These are phyloP conservation scores for Kurtzmaniella fragi DNA, from an alignment of 805 yeast species.

Conservation along the genomic window DNA sequence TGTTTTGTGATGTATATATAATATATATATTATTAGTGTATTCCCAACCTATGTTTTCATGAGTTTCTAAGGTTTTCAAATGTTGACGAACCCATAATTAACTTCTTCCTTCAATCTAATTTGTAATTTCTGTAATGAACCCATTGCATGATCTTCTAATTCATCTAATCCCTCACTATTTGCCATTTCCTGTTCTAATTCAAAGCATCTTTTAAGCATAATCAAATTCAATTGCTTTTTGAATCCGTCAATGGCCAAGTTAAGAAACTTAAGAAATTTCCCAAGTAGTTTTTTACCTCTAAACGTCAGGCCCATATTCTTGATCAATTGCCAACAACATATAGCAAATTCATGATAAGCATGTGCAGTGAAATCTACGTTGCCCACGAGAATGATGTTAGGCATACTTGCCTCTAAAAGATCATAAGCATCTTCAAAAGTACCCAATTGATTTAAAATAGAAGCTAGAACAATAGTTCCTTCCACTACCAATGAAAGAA, in stretches of 20 bases:
- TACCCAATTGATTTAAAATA: constrained; percentile 37
- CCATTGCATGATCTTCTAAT: constrained; percentile 24
- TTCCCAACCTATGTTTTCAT: neutral
- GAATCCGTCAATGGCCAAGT: constrained; percentile 41
- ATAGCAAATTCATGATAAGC: constrained; percentile 28
- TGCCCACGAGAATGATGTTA: constrained; percentile 34
- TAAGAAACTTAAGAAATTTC: constrained; percentile 32
- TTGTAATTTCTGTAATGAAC: constrained; percentile 22
- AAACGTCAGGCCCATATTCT: neutral
- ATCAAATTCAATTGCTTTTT: constrained; percentile 31
- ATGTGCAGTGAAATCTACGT: constrained; percentile 31
- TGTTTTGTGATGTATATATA: neutral
- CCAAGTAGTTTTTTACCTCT: constrained; percentile 17
- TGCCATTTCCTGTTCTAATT: constrained; percentile 35
- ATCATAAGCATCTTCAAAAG: constrained; percentile 38
- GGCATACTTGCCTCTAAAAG: constrained; percentile 43
- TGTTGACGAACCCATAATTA: constrained; percentile 13
- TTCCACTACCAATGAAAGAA: constrained; percentile 40
- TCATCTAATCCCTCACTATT: constrained; percentile 15
- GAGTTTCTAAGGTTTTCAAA: neutral
- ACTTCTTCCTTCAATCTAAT: constrained; percentile 25
- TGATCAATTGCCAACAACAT: constrained; percentile 11
- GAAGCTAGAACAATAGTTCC: constrained; percentile 43
- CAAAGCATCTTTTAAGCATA: constrained; percentile 36
- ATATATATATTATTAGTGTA: neutral